Base-by-base conservation (phyloP, 352 stramenopile genomes). In the Phytophthora crassamura region DNA sequence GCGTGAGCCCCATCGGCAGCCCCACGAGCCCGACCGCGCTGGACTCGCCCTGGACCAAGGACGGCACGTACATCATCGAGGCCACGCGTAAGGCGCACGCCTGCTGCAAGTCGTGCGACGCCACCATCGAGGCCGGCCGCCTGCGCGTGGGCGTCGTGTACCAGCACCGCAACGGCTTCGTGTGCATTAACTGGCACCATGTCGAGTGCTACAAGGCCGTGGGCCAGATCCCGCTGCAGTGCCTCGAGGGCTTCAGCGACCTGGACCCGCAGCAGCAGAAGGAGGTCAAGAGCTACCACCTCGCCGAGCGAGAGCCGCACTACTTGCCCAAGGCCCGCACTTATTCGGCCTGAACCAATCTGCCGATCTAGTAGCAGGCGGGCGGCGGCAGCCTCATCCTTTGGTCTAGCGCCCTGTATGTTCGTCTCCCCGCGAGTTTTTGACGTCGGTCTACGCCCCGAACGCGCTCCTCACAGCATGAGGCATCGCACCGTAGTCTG, bases 171-270 rank as follows among this genome's bases (percentile, higher is more conserved):
- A 91, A 90, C 56, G 84, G 84, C 62, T 93, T 90, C 63, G 77
- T 91, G 25, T 91, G 84, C 72, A 91, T 93, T 64, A 91, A 93
- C 67, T 93, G 84, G 84, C 82, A 93, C 67, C 84, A 93, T 64
- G 69, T 93, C 58, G 81, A 91, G 69, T 93, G 84, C 72, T 93
- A 90, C 64, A 75, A 79, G 58, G 67, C 76, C 39, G 78, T 89
- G 45, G 39, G 67, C 35, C 61, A 75, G 47, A 89, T 93, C 38
- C 79, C 80, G 35, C 63, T 91, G n/a, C 39, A 70, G 28, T 84
- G 78, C 50, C 73, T 93, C 33, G 84, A 93, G 59, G 84, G 84
- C 16, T 93, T 89, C 59, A 59, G 47, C n/a, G 83, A 93, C 25
- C 76, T 93, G 20, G 64, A 85, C 46, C 48, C 72, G 11, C 33